A percentile compares a stretch with the other conserved stretches of the same genome.
phyloP scores from a whole-genome alignment of 441 rosid species.

The Lepidium campestre region DNA sequence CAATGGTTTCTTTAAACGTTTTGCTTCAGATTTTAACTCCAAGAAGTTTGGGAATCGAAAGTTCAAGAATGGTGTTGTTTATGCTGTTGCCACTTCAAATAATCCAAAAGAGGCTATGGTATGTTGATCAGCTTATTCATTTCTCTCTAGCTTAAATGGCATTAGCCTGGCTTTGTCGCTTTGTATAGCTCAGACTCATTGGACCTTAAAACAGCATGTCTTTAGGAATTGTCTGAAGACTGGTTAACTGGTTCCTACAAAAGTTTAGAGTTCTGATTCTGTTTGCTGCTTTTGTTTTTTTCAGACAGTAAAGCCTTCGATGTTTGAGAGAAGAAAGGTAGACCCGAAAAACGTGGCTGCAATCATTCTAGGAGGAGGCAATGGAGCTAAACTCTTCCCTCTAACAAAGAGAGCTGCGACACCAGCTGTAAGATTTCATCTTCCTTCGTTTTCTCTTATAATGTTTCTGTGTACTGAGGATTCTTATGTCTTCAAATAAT shows the following conservation, averaged over 20 bases:
- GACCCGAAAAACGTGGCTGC: slow-evolving; percentile 87
- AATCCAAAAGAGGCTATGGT: slow-evolving; percentile 51
- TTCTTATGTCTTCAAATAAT: background rate
- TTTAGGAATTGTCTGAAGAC: background rate
- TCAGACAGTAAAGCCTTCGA: slow-evolving; percentile 45
- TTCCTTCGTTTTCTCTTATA: background rate
- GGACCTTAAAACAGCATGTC: background rate
- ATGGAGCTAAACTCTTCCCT: slow-evolving; percentile 84
- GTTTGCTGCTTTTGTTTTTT: background rate
- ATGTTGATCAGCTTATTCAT: slow-evolving; percentile 18
- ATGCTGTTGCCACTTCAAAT: slow-evolving; percentile 52
- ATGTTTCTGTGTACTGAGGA: background rate
- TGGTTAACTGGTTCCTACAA: background rate
- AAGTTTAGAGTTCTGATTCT: background rate
- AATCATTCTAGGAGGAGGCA: slow-evolving; percentile 90
- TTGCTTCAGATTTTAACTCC: slow-evolving; percentile 29
- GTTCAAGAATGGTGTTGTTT: slow-evolving; percentile 36
- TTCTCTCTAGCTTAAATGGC: background rate
- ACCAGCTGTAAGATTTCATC: slow-evolving; percentile 63
- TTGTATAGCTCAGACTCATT: background rate
- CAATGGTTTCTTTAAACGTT: slow-evolving; percentile 25
- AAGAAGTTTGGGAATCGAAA: slow-evolving; percentile 28
- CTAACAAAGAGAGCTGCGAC: slow-evolving; percentile 83
- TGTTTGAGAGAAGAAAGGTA: slow-evolving; percentile 47
- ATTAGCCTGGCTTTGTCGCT: background rate